Base-by-base conservation (phyloP, 345 rosid genomes). In the Fremontodendron californicum region DNA sequence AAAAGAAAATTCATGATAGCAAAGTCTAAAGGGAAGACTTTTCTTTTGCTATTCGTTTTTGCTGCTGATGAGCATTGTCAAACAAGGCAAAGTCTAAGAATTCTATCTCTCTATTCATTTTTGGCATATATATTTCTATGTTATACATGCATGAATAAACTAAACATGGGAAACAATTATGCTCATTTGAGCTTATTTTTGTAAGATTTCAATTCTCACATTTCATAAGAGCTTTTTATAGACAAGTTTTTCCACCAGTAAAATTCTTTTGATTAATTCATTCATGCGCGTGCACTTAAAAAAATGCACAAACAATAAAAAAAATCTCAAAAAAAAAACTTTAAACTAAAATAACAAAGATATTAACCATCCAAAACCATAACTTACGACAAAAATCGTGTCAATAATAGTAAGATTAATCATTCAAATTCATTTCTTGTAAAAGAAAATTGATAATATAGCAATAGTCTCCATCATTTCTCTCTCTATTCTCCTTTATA, bases 371-470 rank as follows among this genome's bases (percentile, higher is more conserved):
- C 18, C 6, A 64, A 35, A 35, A 40, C 74, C 57, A 33, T 64
- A 64, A 35, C 77, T 52, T 40, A 1, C 15, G 67, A 73, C 16
- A 60, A 31, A 62, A 78, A 48, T 37, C 16, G 21, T 31, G 2
- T n/a, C 9, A 0, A 4, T 65, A 39, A 39, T 19, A 39, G 51
- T 21, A 66, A 19, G 29, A 10, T 35, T 66, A 66, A 66, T 66
- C 71, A 37, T 66, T 40, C 71, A 66, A 66, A 66, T 66, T 9
- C 23, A n/a, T 60, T 66, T 66, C 51, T 5, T 37, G 71, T 66
- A 66, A 43, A 6, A 31, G 75, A 25, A 33, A 79, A 33, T 37
- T 12, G 12, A 66, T 57, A 25, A 74, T 60, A 45, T 27, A n/a
- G 57, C 52, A 65, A 23, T 23, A 27, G 27, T 31, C 19, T 66